phyloP scores from a whole-genome alignment of 2,329 filamentous ascomycete species.

The Metarhizium brunneum region DNA sequence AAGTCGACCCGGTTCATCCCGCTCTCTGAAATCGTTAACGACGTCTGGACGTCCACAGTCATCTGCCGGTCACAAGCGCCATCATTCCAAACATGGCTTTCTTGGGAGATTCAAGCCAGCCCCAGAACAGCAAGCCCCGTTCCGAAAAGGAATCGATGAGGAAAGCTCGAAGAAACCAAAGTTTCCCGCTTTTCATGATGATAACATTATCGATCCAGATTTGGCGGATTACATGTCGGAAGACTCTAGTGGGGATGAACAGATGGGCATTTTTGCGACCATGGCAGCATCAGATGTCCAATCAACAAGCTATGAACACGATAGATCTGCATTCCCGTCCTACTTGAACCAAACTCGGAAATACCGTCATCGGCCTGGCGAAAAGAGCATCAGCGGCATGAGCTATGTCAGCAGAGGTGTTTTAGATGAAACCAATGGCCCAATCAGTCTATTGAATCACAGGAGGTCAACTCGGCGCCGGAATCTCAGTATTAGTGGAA shows the following conservation, averaged over 20 bases:
- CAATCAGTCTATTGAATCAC: constrained; percentile 47
- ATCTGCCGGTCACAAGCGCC: constrained; percentile 64
- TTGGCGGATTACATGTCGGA: constrained; percentile 94
- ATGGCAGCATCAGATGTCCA: constrained; percentile 58
- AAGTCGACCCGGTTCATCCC: constrained; percentile 84
- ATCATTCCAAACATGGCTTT: constrained; percentile 80
- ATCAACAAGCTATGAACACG: constrained; percentile 60
- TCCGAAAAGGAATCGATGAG: constrained; percentile 63
- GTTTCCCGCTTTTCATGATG: constrained; percentile 89
- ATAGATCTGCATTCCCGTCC: constrained; percentile 63
- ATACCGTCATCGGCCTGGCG: constrained; percentile 61
- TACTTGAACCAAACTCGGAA: constrained; percentile 67
- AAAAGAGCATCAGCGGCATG: constrained; percentile 65
- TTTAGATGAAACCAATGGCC: constrained; percentile 51
- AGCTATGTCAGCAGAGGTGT: constrained; percentile 59
- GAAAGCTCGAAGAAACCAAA: constrained; percentile 56
- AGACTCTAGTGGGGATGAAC: constrained; percentile 86
- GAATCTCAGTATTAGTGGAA: constrained; percentile 75
- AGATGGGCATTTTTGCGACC: constrained; percentile 74
- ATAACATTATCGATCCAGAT: constrained; percentile 97
- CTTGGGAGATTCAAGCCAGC: constrained; percentile 62
- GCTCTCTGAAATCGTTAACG: constrained; percentile 71
- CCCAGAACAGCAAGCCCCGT: constrained; percentile 76
- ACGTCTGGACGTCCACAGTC: constrained; percentile 64
- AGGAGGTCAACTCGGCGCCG: constrained; percentile 59